Base-by-base conservation (phyloP, 805 yeast species). In the Barnettozyma pratensis region DNA sequence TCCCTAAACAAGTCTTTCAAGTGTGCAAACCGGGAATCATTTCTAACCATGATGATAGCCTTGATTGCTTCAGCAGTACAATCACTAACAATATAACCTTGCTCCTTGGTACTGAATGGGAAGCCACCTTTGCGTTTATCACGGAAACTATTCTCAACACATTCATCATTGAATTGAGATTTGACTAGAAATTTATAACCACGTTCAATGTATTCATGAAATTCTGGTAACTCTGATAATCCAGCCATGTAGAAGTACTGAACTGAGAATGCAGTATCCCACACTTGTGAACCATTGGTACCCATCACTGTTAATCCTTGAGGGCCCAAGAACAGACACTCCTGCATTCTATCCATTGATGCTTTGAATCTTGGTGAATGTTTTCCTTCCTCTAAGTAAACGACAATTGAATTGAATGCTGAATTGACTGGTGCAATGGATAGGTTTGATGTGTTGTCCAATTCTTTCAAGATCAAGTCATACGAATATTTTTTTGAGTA, bases 21-120 rank as follows among this genome's bases (percentile, higher is more conserved):
- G 49, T 74, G 72, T 12, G 58, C 51, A 52, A 79, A 83, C 2
- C 66, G 68, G 0, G 80, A 76, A 38, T 85, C 79, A 42, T 85
- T 80, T 62, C 81, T 81, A 2, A 91, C 95, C 97, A 92, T 91
- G 9, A 92, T 75, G 6, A 92, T 86, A 0, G 98, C 97, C 63
- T 94, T 94, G 54, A 91, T 70, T 0, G 97, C 87, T 64, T 92
- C 99, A 0, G 97, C 96, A 1, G 99, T 92, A 68, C 98, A 92
- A 65, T 94, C 99, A 57, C 95, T 81, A 3, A 94, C 99, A 0
- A 96, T 86, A 60, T 92, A 94, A 0, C 99, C 99, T 68, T 94
- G 99, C 5, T 85, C 83, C 58, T 91, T 90, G 0, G 98, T 94
- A 44, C 96, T 87, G 64, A 92, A 94, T 0, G 97, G 97, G 95